phyloP scores from a whole-genome alignment of 331 rosid species.

The Malus hybrid region DNA sequence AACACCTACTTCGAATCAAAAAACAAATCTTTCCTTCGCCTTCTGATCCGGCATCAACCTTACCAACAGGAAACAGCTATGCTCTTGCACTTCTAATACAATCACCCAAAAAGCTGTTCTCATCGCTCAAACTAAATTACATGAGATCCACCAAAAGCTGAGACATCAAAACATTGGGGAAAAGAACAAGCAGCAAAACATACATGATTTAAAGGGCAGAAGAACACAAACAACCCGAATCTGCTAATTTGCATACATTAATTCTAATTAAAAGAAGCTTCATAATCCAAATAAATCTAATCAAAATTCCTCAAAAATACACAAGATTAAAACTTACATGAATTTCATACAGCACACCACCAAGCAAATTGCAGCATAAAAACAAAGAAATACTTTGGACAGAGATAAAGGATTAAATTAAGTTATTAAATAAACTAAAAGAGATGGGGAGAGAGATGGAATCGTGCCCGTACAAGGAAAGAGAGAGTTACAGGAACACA shows the following conservation, averaged over 20 bases:
- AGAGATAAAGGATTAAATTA: neutral
- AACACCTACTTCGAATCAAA: neutral
- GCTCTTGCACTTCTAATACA: neutral
- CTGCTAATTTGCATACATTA: neutral
- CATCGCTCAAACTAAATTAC: neutral
- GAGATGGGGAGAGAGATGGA: neutral
- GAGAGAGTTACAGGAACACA: conserved; percentile 2
- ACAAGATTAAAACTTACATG: neutral
- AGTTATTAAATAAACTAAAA: neutral
- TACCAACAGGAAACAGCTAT: neutral
- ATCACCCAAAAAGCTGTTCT: neutral
- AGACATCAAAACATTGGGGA: neutral
- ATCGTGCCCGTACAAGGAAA: conserved; percentile 10
- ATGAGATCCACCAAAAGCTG: conserved; percentile 1
- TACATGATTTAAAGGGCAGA: neutral
- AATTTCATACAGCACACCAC: neutral
- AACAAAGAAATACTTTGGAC: neutral
- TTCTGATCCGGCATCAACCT: neutral
- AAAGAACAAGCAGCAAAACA: neutral
- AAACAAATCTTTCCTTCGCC: neutral
- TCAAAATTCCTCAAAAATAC: neutral
- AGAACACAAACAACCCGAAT: neutral
- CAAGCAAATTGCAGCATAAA: neutral
- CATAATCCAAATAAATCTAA: neutral
- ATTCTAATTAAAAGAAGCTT: neutral